These are phyloP conservation scores for Cutaneotrichosporon sp. DNA, from an alignment of 1,284 basidiomycete genomes.

Conservation along the genomic window DNA sequence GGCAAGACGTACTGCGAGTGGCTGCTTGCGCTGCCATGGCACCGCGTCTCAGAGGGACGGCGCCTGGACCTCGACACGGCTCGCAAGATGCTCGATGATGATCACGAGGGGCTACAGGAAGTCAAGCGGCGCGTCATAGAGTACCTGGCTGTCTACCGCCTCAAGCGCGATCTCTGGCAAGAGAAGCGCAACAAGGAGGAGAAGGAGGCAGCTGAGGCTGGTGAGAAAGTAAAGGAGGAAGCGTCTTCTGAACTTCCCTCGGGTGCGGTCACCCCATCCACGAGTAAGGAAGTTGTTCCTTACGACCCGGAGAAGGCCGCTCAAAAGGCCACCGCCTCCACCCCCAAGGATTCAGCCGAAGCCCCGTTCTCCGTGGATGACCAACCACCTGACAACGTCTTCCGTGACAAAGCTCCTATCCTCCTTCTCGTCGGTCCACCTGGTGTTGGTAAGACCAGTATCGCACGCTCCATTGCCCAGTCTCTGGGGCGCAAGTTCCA, in stretches of 20 bases:
- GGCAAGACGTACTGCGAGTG: constrained; percentile 44
- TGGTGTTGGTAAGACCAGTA: constrained; percentile 87
- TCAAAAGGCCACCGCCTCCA: neutral
- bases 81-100: constrained; percentile 34
- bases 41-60: constrained; percentile 30
- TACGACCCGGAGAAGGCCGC: neutral
- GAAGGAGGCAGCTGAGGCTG: too few relatives aligned
- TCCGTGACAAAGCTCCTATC: constrained; percentile 44
- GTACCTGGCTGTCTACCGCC: constrained; percentile 44
- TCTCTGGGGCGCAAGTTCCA: constrained; percentile 42
- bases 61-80: constrained; percentile 33
- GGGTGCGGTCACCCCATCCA: neutral
- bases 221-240: neutral
- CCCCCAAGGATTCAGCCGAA: neutral
- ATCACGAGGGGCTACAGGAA: constrained; percentile 43
- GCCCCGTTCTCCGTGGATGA: constrained; percentile 18
- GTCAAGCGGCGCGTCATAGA: constrained; percentile 45
- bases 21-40: constrained; percentile 41
- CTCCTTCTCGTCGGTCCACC: constrained; percentile 76
- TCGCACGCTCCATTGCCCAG: constrained; percentile 39
- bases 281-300: constrained; percentile 6
- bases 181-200: constrained; percentile 22
- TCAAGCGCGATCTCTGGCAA: constrained; percentile 39
- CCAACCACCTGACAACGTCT: constrained; percentile 31
- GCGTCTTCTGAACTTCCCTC: neutral